These are phyloP conservation scores for Pelargonium australe DNA, from an alignment of 441 rosid species.

Conservation along the genomic window DNA sequence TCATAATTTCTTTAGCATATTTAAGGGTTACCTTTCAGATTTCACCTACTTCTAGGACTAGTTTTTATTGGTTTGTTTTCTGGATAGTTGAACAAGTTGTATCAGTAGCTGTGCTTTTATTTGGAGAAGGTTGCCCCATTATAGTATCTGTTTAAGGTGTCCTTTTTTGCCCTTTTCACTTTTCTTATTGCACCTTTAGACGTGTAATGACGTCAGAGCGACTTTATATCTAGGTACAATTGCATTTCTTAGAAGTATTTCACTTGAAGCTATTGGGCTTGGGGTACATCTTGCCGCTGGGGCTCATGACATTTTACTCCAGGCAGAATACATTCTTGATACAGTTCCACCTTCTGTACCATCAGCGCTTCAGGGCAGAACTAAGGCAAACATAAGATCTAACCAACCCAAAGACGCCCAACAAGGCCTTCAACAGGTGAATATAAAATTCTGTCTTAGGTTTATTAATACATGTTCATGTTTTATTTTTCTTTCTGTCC, in stretches of 20 bases:
- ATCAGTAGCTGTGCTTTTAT: no score
- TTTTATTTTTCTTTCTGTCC: not conserved
- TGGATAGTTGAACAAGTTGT: no score
- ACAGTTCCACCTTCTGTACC: slow-evolving; percentile 52
- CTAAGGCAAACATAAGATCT: slow-evolving; percentile 54
- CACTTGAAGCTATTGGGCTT: slow-evolving; percentile 91
- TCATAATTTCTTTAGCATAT: not conserved
- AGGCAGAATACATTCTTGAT: slow-evolving; percentile 62
- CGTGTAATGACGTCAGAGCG: not conserved
- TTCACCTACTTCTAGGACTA: not conserved
- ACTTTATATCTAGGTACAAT: slow-evolving; percentile 53
- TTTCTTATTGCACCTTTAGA: not conserved
- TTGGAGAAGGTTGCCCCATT: not conserved
- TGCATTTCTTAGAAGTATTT: slow-evolving; percentile 90
- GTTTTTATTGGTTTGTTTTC: not conserved
- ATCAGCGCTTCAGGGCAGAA: slow-evolving; percentile 37
- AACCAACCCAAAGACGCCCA: slow-evolving; percentile 87
- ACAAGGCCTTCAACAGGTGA: slow-evolving; percentile 90
- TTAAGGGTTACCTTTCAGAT: not conserved
- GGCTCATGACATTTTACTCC: slow-evolving; percentile 72
- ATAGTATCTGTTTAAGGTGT: not conserved
- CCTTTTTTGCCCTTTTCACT: not conserved
- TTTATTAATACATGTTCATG: not conserved
- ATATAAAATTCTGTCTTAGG: slow-evolving; percentile 7
- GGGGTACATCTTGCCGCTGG: slow-evolving; percentile 98